Evolutionary conservation across 2,329 filamentous ascomycete species (phyloP), one percentile per base, ranked within the genome.

Genomic region (Arthrobotrys musiformis): DNA sequence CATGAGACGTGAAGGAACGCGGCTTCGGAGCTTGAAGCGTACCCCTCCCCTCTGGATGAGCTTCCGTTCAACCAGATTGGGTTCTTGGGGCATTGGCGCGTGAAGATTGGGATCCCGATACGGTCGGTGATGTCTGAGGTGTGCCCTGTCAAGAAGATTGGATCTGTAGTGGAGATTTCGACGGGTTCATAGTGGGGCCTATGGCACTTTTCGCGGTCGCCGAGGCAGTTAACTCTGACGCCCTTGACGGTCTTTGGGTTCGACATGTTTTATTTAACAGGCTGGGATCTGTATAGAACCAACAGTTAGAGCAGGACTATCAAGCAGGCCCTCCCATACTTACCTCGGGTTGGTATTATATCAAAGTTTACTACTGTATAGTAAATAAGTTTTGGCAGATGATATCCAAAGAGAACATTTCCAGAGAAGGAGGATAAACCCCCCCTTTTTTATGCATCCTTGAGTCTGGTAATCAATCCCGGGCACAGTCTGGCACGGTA

Each of bases 211-310:
- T 19, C 26, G 4, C 4, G 35, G 19, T 68, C 63, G 6, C 63
- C 63, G 2, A 17, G 13, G 48, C 63, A 68, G 63, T 68, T 68
- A 13, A 68, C 54, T 17, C 48, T 68, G 40, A 68, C 33, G 40
- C 48, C 63, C 26, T 37, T 30, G 26, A 66, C 42, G 1, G 26
- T 56, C n/a, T 19, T 19, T 28, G 4, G 5, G 26, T 24, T 30
- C 11, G 48, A 52, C 48, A 28, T 28, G 4, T 52, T 13, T 1
- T 28, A n/a, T n/a, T 6, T 52, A 30, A 7, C 9, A 30, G 24
- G 2, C 6, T n/a, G 24, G n/a, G 4, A 8, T 19, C 2, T 7
- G 8, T 40, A 17, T 9, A 7, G 33, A 37, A 37, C 30, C 4
- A n/a, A n/a, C n/a, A n/a, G n/a, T n/a, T n/a, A n/a, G n/a, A n/a